These are phyloP conservation scores for Phytophthora ohioensis DNA, from an alignment of 352 stramenopile species.

Conservation along the genomic window DNA sequence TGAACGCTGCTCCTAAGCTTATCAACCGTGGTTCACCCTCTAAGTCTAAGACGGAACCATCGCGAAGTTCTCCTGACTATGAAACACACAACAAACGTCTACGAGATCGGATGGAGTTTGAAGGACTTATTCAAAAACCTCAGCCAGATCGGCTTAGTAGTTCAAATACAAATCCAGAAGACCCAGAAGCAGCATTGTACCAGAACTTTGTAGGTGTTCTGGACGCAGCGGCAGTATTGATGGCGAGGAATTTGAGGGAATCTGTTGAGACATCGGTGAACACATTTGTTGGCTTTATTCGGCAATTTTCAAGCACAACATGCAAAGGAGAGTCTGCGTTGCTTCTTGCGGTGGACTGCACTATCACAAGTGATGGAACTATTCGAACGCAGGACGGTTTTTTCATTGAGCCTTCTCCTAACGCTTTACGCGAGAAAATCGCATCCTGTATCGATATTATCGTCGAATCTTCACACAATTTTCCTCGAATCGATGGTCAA, in stretches of 20 bases:
- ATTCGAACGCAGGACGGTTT: slow-evolving; percentile 51
- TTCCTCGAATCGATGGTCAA: slow-evolving; percentile 89
- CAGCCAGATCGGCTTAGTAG: slow-evolving; percentile 21
- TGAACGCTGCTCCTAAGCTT: slow-evolving; percentile 11
- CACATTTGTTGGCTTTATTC: slow-evolving; percentile 78
- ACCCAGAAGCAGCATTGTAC: slow-evolving; percentile 57
- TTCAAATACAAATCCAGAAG: slow-evolving; percentile 27
- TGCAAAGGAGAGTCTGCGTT: slow-evolving; percentile 73
- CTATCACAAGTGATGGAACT: slow-evolving; percentile 27
- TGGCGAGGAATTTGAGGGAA: slow-evolving; percentile 90
- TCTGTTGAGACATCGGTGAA: slow-evolving; percentile 88
- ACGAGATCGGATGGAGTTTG: slow-evolving; percentile 60
- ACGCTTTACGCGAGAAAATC: slow-evolving; percentile 69
- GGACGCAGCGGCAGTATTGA: slow-evolving; percentile 86
- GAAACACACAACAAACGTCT: slow-evolving; percentile 48
- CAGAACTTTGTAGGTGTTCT: slow-evolving; percentile 76
- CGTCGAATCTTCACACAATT: slow-evolving; percentile 87
- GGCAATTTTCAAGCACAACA: slow-evolving; percentile 60
- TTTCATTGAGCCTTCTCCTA: slow-evolving; percentile 67
- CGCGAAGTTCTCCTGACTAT: slow-evolving; percentile 23
- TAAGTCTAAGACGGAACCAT: slow-evolving; percentile 27
- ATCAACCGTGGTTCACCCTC: slow-evolving; percentile 24
- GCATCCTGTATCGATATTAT: slow-evolving; percentile 69
- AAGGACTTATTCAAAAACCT: slow-evolving; percentile 47
- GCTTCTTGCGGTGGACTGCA: slow-evolving; percentile 68